Conservation (phyloP, 306 rosid genomes). For the Malus orientalis region DNA sequence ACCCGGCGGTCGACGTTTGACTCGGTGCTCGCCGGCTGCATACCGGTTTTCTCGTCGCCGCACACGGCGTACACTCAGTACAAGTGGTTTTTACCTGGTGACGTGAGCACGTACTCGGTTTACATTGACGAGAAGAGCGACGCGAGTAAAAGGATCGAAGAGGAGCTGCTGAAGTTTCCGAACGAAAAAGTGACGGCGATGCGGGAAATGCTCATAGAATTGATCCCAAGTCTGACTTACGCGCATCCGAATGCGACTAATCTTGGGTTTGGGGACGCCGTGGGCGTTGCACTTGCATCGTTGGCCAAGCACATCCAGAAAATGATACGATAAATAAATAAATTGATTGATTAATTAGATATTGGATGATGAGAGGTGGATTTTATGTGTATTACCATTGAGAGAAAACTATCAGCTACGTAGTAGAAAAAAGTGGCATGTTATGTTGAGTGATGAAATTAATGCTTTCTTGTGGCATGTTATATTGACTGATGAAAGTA, state of each 20-base stretch:
- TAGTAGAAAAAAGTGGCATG: too few species aligned
- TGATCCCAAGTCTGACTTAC: slow-evolving; percentile 4
- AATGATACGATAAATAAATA: neutral
- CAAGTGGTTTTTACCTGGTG: neutral
- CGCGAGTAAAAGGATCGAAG: neutral
- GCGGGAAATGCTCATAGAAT: neutral
- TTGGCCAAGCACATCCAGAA: neutral
- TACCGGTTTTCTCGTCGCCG: slow-evolving; percentile 10
- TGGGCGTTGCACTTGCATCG: neutral
- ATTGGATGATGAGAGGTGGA: neutral
- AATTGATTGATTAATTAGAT: neutral
- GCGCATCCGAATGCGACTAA: slow-evolving; percentile 9
- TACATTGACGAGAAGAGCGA: slow-evolving; percentile 2
- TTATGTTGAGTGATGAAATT: too few species aligned
- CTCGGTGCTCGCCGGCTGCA: neutral
- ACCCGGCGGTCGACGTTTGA: slow-evolving; percentile 6
- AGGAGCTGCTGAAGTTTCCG: neutral
- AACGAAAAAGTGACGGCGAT: neutral
- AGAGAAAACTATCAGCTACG: too few species aligned
- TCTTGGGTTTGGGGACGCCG: slow-evolving; percentile 3
- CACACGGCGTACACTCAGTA: slow-evolving; percentile 10
- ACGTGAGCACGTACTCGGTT: neutral
- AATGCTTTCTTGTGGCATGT: too few species aligned
- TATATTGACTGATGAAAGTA: too few species aligned
- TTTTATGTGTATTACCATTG: neutral